A percentile compares a stretch with the other conserved stretches of the same genome.
phyloP scores from a whole-genome alignment of 345 rosid genomes.

The Brassica carinata region DNA sequence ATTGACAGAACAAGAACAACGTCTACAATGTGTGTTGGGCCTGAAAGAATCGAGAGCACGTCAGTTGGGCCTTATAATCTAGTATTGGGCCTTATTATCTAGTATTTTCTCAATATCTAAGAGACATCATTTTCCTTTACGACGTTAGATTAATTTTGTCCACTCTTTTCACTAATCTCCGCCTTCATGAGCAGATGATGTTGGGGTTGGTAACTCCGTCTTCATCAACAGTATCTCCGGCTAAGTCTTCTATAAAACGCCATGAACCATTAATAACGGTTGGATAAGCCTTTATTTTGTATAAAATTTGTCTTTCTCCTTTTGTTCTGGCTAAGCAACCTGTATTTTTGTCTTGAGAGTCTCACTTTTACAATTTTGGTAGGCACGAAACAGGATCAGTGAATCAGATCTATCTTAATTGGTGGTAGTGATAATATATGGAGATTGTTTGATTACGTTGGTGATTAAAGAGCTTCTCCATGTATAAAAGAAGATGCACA shows the following conservation, averaged over 20 bases:
- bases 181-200: not conserved
- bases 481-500: not conserved
- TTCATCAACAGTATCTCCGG: not conserved
- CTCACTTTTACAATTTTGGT: not conserved
- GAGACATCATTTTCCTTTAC: not conserved
- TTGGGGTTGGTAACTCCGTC: not conserved
- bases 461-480: not conserved
- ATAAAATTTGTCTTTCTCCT: not conserved
- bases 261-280: not conserved
- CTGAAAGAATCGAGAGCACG: slow-evolving; percentile 42
- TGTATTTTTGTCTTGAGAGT: not conserved
- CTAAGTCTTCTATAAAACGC: not conserved
- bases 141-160: not conserved
- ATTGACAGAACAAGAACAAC: slow-evolving; percentile 77
- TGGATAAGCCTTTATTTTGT: not conserved
- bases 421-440: not conserved
- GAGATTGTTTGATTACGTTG: not conserved
- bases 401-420: not conserved
- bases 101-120: too few species aligned
- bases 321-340: not conserved
- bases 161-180: not conserved
- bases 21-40: slow-evolving; percentile 81
- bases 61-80: not conserved
- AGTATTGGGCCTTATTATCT: too few species aligned
- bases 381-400: not conserved